These are phyloP conservation scores for Larix kaempferi DNA, from an alignment of 75 land plant species.

Conservation along the genomic window DNA sequence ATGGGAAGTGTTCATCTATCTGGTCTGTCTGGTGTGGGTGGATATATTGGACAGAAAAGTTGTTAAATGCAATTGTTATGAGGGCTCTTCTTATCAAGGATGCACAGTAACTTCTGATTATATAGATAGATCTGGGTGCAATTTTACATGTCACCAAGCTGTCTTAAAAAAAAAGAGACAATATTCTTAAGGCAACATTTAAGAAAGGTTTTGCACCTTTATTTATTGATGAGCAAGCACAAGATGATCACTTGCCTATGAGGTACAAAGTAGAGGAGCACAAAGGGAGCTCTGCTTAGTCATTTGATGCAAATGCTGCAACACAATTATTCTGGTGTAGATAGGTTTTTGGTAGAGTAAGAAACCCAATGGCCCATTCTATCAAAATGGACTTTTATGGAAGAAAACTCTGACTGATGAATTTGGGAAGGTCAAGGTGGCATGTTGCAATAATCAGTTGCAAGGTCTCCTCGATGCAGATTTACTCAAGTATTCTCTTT, in stretches of 20 bases:
- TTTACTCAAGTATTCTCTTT: too few species aligned
- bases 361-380: neutral
- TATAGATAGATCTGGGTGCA: neutral
- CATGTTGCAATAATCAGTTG: too few species aligned
- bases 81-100: neutral
- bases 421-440: constrained; percentile 17
- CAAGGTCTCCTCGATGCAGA: too few species aligned
- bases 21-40: too few species aligned
- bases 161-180: neutral
- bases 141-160: neutral
- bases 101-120: neutral
- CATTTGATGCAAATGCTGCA: neutral
- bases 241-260: neutral
- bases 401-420: constrained; percentile 40
- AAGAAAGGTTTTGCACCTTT: neutral
- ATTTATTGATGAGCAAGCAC: neutral
- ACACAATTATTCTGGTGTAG: neutral
- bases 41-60: too few species aligned
- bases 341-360: neutral
- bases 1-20: too few species aligned
- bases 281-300: neutral
- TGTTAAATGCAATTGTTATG: neutral
- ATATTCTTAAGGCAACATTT: neutral
- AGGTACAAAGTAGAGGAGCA: neutral
- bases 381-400: constrained; percentile 50